These are phyloP conservation scores for Peronospora belbahrii DNA, from an alignment of 352 stramenopile species.

Conservation along the genomic window DNA sequence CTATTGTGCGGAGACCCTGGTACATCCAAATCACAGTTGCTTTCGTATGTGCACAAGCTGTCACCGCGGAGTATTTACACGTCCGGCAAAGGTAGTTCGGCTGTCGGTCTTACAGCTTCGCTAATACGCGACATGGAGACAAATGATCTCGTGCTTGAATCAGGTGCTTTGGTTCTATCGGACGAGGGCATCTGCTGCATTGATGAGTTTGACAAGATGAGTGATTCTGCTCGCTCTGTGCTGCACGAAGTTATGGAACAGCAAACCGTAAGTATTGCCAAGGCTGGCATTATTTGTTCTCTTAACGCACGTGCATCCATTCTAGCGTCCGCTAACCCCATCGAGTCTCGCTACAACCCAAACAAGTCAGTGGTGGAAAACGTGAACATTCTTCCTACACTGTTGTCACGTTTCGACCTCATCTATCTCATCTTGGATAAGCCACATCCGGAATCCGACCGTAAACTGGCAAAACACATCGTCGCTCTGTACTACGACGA, in stretches of 20 bases:
- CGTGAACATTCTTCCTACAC: constrained; percentile 95
- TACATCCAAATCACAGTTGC: constrained; percentile 96
- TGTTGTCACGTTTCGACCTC: constrained; percentile 98
- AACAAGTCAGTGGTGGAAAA: constrained; percentile 97
- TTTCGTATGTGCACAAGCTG: constrained; percentile 96
- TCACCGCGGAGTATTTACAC: constrained; percentile 97
- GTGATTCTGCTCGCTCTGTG: constrained; percentile 93
- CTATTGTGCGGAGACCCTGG: constrained; percentile 97
- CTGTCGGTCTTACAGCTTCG: constrained; percentile 97
- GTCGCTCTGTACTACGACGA: constrained; percentile 95
- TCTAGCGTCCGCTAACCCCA: constrained; percentile 96
- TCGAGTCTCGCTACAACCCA: constrained; percentile 98
- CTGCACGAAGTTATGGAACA: constrained; percentile 99
- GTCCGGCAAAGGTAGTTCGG: constrained; percentile 95
- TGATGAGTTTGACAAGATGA: constrained; percentile 99
- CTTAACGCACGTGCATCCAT: constrained; percentile 98
- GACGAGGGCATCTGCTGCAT: constrained; percentile 99
- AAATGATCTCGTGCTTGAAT: constrained; percentile 95
- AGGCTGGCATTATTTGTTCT: constrained; percentile 97
- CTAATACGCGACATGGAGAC: constrained; percentile 96
- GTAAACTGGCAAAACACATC: constrained; percentile 94
- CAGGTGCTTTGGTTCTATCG: constrained; percentile 92
- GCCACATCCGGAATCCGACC: constrained; percentile 90
- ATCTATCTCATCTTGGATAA: constrained; percentile 99
- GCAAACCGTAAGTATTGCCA: constrained; percentile 97